These are phyloP conservation scores for Fusarium udum DNA, from an alignment of 2,329 filamentous ascomycete genomes.

Conservation along the genomic window DNA sequence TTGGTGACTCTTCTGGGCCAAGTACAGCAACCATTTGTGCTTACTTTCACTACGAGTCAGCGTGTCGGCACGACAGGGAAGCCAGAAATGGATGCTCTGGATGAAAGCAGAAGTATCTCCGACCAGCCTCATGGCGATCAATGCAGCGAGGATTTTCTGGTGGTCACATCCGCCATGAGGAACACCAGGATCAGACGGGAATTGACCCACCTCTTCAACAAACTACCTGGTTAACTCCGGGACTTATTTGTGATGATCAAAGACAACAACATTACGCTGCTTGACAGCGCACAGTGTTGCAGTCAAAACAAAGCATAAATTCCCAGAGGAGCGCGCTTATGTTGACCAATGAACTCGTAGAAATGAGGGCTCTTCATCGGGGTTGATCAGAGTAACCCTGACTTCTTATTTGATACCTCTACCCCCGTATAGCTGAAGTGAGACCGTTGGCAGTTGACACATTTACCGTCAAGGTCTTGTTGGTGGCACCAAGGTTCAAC, in stretches of 20 bases:
- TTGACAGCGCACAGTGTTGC: neutral
- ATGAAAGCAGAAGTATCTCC: slow-evolving; percentile 37
- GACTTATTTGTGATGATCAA: slow-evolving; percentile 1
- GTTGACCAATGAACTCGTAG: slow-evolving; percentile 1
- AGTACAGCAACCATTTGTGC: neutral
- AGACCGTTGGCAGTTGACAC: slow-evolving; percentile 26
- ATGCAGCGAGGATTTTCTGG: slow-evolving; percentile 25
- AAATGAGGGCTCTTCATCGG: neutral
- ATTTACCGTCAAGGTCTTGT: slow-evolving; percentile 11
- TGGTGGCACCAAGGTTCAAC: slow-evolving; percentile 18
- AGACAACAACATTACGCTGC: neutral
- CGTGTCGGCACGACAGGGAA: slow-evolving; percentile 28
- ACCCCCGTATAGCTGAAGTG: slow-evolving; percentile 37
- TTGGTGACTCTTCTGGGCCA: slow-evolving; percentile 7
- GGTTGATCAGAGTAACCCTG: neutral
- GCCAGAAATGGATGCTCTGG: slow-evolving; percentile 33
- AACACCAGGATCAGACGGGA: slow-evolving; percentile 32
- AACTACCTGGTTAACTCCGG: neutral
- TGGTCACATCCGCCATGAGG: slow-evolving; percentile 29
- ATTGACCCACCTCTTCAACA: slow-evolving; percentile 26
- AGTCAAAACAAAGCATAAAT: neutral
- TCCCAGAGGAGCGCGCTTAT: neutral
- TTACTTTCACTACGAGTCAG: slow-evolving; percentile 34
- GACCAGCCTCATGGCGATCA: slow-evolving; percentile 37
- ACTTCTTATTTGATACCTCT: neutral